Evolutionary conservation across 176 grass and related monocot genomes (phyloP), one percentile per base, ranked within the genome.

Genomic region (Saccharum officinarum): DNA sequence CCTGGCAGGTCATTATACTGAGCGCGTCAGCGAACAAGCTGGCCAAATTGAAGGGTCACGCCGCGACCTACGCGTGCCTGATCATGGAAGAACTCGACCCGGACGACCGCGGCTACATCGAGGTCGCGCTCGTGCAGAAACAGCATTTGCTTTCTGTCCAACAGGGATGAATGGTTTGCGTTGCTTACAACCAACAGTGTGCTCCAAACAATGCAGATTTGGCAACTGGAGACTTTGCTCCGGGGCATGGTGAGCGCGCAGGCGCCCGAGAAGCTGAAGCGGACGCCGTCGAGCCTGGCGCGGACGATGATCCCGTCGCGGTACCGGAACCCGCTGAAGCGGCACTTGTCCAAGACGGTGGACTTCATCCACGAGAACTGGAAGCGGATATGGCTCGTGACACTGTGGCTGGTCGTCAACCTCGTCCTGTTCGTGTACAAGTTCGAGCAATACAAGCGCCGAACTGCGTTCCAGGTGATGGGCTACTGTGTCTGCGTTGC

Each of bases 31-130:
- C 88, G 5, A 99, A 99, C 87, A 99, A 89, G 82, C 92, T 99
- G 49, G 92, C 88, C 11, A 99, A 92, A 71, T 57, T 99, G 54
- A 99, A 99, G 82, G 80, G 78, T 13, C 92, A 97, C 74, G 97
- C 97, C 7, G 92, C 92, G 33, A 92, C 92, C 60, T 99, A 99
- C 73, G 94, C 97, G 46, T 83, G 90, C 26, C 87, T 97, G 46
- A 96, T 99, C 81, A 99, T 99, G 97, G 94, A 97, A 76, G 97
- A 99, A 81, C 90, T 99, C 44, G 97, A 99, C 55, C 94, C 97
- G 2, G 81, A 99, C 36, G 71, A 96, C 63, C 88, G 78, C 20
- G 94, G 97, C 39, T 99, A 99, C 84, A 94, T 99, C 20, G 94
- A 99, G 95, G 95, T 93, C 85, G 50, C n/a, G 23, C n/a, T 20